Evolutionary conservation across 148 eudicot genomes (phyloP).

Genomic region (Vaccinium darrowii): DNA sequence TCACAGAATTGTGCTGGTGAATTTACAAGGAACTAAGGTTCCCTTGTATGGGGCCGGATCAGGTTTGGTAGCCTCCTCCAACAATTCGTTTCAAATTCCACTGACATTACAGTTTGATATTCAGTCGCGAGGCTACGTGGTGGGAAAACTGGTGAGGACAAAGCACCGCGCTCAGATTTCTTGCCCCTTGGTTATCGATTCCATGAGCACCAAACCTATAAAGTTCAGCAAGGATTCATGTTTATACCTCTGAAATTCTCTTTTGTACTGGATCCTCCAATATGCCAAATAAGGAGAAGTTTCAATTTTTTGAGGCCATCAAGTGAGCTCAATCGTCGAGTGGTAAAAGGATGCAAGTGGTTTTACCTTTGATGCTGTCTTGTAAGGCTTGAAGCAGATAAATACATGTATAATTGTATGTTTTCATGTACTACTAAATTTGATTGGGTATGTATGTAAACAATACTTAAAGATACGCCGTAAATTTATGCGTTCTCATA

Average conservation of each 20-base stretch:
- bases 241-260: not conserved
- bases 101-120: conserved; percentile 55
- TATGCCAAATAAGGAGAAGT: not conserved
- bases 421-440: not conserved
- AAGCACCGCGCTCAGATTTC: conserved; percentile 41
- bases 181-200: conserved; percentile 61
- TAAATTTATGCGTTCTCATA: not conserved
- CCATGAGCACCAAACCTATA: conserved; percentile 61
- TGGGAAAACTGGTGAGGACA: conserved; percentile 78
- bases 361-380: not conserved
- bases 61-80: conserved; percentile 35
- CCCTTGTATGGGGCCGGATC: conserved; percentile 93
- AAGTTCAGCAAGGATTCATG: conserved; percentile 70
- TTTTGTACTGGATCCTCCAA: not conserved
- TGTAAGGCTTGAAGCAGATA: not conserved
- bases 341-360: not conserved
- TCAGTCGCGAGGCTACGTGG: conserved; percentile 61
- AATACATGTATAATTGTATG: not conserved
- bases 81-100: conserved; percentile 43
- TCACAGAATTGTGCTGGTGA: conserved; percentile 39
- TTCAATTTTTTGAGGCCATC: not conserved
- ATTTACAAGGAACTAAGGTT: conserved; percentile 58
- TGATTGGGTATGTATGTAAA: not conserved
- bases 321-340: not conserved
- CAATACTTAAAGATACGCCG: not conserved